A percentile compares a stretch with the other conserved stretches of the same genome.
Conservation (phyloP, 495 filamentous ascomycete genomes). For the Paragyromitra xinjiangensis region DNA sequence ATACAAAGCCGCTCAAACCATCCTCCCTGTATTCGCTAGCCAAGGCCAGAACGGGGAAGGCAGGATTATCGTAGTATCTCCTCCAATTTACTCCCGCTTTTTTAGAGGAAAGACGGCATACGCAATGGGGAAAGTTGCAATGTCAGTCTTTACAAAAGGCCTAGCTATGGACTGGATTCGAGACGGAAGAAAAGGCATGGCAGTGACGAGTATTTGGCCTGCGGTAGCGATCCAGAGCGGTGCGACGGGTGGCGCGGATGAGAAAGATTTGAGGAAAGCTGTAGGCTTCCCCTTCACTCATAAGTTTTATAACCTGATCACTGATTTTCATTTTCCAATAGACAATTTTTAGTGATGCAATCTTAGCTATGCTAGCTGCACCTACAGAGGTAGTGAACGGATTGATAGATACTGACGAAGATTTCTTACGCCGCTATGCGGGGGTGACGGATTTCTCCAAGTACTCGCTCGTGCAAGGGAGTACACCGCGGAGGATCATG, state of each 20-base stretch:
- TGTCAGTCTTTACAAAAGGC: conserved; percentile 83
- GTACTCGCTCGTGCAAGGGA: conserved; percentile 74
- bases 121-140: conserved; percentile 85
- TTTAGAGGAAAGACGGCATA: conserved; percentile 88
- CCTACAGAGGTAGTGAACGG: conserved; percentile 73
- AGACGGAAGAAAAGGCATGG: conserved; percentile 72
- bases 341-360: conserved; percentile 81
- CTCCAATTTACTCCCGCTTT: conserved; percentile 85
- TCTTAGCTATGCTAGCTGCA: conserved; percentile 75
- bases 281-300: background rate
- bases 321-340: background rate
- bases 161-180: conserved; percentile 83
- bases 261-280: conserved; percentile 25
- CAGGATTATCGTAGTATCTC: conserved; percentile 81
- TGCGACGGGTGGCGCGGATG: conserved; percentile 15
- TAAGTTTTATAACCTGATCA: background rate
- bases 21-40: conserved; percentile 64
- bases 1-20: conserved; percentile 72
- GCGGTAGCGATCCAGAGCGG: conserved; percentile 60
- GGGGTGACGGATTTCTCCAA: conserved; percentile 76
- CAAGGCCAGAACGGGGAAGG: conserved; percentile 64
- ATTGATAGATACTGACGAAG: conserved; percentile 77
- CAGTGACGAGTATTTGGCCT: conserved; percentile 84
- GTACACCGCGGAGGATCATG: conserved; percentile 78
- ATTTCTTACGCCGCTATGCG: conserved; percentile 74